phyloP scores from a whole-genome alignment of 371 early-diverging fungal species.

The Syncephalastrum contaminatum region DNA sequence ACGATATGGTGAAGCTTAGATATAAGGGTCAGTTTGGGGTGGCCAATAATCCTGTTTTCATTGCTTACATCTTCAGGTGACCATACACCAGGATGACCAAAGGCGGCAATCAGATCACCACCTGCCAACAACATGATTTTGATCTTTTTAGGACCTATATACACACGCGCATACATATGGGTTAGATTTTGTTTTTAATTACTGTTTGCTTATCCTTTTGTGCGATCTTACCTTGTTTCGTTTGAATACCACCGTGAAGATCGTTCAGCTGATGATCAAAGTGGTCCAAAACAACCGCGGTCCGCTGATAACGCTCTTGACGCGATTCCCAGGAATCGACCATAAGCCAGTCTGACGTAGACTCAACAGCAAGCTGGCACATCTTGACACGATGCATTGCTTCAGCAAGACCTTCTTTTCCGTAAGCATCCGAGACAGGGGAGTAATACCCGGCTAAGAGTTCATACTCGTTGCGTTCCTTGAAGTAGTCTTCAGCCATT shows the following conservation, averaged over 20 bases:
- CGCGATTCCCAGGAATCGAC: slow-evolving; percentile 95
- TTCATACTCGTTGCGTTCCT: slow-evolving; percentile 75
- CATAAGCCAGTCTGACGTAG: slow-evolving; percentile 90
- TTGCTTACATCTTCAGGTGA: slow-evolving; percentile 80
- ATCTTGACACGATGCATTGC: slow-evolving; percentile 89
- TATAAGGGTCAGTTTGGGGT: background rate
- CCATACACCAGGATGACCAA: slow-evolving; percentile 93
- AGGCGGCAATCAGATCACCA: slow-evolving; percentile 95
- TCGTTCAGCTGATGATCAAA: slow-evolving; percentile 87
- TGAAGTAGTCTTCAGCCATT: slow-evolving; percentile 91
- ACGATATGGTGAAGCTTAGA: slow-evolving; percentile 92
- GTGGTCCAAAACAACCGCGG: slow-evolving; percentile 92
- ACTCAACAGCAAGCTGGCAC: slow-evolving; percentile 87
- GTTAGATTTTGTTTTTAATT: too few relatives aligned
- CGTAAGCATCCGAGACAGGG: slow-evolving; percentile 92
- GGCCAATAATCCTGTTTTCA: background rate
- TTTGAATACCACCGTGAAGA: slow-evolving; percentile 52
- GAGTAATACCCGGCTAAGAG: slow-evolving; percentile 94
- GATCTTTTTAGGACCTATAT: slow-evolving; percentile 36
- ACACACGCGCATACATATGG: background rate
- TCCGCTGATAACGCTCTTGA: slow-evolving; percentile 80
- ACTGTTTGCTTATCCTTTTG: background rate
- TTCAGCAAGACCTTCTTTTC: slow-evolving; percentile 86
- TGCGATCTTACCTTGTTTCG: slow-evolving; percentile 44
- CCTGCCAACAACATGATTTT: slow-evolving; percentile 94